These are phyloP conservation scores for Rhodamnia argentea DNA, from an alignment of 345 rosid species.

Conservation along the genomic window DNA sequence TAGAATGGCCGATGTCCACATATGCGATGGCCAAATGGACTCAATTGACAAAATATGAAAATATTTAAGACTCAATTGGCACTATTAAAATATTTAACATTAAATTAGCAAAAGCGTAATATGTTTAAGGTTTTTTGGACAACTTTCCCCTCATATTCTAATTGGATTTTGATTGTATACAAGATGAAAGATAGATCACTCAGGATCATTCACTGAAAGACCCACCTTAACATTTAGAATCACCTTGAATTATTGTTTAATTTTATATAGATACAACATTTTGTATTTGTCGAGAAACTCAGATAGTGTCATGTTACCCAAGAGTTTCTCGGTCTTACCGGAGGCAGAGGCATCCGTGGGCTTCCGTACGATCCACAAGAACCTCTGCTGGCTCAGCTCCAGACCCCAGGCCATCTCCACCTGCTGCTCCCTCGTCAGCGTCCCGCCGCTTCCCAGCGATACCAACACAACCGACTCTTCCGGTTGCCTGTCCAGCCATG, in stretches of 20 bases:
- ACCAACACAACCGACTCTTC: constrained; percentile 25
- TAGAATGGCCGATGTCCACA: no score
- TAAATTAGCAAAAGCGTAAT: no score
- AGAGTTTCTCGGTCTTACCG: neutral
- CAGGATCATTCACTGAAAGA: no score
- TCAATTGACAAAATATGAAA: no score
- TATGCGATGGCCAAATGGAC: no score
- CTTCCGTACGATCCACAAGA: constrained; percentile 29
- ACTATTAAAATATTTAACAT: no score
- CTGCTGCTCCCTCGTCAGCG: constrained; percentile 17
- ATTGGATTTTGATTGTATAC: neutral
- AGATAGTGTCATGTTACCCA: neutral
- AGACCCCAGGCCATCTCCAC: constrained; percentile 32
- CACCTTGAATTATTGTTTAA: neutral
- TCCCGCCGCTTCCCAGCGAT: constrained; percentile 38
- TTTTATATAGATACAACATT: no score
- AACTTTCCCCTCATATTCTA: neutral
- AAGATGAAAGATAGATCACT: no score
- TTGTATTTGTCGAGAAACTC: neutral
- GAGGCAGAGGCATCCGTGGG: constrained; percentile 8
- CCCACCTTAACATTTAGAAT: neutral
- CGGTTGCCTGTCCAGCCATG: constrained; percentile 32
- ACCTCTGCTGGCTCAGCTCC: constrained; percentile 29
- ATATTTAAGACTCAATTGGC: no score
- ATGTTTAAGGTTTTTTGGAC: no score